phyloP scores from a whole-genome alignment of 2,329 filamentous ascomycete genomes.

The Colletotrichum sp. region DNA sequence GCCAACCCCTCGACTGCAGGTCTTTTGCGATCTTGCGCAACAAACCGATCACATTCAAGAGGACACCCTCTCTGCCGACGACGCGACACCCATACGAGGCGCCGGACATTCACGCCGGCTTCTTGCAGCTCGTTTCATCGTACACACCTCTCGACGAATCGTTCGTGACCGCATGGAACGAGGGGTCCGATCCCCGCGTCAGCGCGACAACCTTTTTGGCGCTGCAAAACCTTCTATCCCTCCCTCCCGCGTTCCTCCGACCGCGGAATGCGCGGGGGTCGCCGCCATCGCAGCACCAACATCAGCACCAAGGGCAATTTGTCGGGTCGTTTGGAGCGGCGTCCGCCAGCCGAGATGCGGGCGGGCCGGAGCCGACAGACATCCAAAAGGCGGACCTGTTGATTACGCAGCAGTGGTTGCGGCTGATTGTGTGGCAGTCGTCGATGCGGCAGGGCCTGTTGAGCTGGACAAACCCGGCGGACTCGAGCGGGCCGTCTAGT shows the following conservation, averaged over 20 bases:
- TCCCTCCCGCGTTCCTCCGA: constrained; percentile 35
- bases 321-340: constrained; percentile 3
- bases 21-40: constrained; percentile 69
- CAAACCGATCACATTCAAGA: constrained; percentile 65
- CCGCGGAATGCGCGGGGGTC: constrained; percentile 23
- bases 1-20: constrained; percentile 37
- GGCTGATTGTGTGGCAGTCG: constrained; percentile 75
- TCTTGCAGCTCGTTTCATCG: constrained; percentile 64
- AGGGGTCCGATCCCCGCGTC: constrained; percentile 46
- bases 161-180: constrained; percentile 70
- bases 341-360: constrained; percentile 4
- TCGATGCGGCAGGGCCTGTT: constrained; percentile 70
- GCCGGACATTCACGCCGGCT: constrained; percentile 59
- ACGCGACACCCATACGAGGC: constrained; percentile 58
- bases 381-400: constrained; percentile 73
- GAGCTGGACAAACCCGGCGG: constrained; percentile 45
- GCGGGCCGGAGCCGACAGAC: constrained; percentile 53
- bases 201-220: constrained; percentile 37
- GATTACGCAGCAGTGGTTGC: constrained; percentile 74
- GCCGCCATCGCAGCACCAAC: constrained; percentile 29
- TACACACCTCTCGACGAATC: constrained; percentile 68
- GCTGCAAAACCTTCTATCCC: constrained; percentile 36
- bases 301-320: background rate
- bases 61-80: constrained; percentile 60
- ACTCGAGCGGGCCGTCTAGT: constrained; percentile 1